Conservation (phyloP, 345 rosid genomes). For the Acer campestre region DNA sequence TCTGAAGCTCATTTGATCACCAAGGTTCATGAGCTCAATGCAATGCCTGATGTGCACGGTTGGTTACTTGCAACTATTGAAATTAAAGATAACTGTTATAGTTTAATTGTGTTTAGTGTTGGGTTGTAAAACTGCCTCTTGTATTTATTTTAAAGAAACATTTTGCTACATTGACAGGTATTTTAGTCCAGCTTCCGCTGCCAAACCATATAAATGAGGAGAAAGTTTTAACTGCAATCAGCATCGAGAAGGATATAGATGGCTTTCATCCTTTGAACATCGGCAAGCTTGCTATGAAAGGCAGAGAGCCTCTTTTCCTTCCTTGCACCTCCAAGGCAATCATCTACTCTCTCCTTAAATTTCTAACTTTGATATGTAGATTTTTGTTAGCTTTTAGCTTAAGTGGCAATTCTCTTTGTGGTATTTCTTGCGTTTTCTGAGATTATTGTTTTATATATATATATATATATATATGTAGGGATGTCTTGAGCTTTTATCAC, state of each 20-base stretch:
- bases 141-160: neutral
- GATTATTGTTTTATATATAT: slow-evolving; percentile 7
- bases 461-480: slow-evolving; percentile 71
- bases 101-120: neutral
- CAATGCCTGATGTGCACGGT: slow-evolving; percentile 82
- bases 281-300: slow-evolving; percentile 98
- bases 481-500: slow-evolving; percentile 79
- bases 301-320: slow-evolving; percentile 87
- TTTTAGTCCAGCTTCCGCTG: slow-evolving; percentile 90
- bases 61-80: slow-evolving; percentile 21
- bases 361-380: neutral
- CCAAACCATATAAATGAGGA: slow-evolving; percentile 88
- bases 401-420: neutral
- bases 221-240: slow-evolving; percentile 74
- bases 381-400: neutral
- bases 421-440: slow-evolving; percentile 1
- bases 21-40: slow-evolving; percentile 86
- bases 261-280: slow-evolving; percentile 97
- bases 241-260: slow-evolving; percentile 85
- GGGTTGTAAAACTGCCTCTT: neutral
- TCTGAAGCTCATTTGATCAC: slow-evolving; percentile 66
- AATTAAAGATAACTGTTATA: neutral
- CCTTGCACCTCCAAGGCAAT: slow-evolving; percentile 95
- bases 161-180: slow-evolving; percentile 50
- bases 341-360: slow-evolving; percentile 15